Percentiles rank a stretch among this genome's conserved stretches.
Conservation (phyloP, 352 stramenopile genomes). For the Globisporangium cylindrosporum region DNA sequence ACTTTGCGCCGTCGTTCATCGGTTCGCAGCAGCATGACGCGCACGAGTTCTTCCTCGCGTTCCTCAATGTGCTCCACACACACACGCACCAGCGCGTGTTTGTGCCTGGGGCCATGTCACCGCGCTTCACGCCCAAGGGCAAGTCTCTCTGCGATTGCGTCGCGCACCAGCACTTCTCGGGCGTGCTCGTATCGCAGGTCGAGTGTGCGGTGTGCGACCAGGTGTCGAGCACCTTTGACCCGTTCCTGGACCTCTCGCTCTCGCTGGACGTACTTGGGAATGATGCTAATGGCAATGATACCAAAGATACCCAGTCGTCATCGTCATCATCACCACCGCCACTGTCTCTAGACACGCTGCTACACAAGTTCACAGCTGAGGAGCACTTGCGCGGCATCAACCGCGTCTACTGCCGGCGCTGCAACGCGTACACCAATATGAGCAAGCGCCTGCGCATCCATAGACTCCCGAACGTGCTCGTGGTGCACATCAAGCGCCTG, state of each 20-base stretch:
- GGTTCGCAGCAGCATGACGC: conserved; percentile 72
- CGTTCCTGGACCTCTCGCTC: conserved; percentile 72
- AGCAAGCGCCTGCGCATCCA: conserved; percentile 65
- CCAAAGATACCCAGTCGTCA: not conserved
- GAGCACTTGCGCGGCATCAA: conserved; percentile 57
- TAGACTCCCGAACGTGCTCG: conserved; percentile 62
- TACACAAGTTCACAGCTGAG: conserved; percentile 48
- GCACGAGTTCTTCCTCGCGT: conserved; percentile 65
- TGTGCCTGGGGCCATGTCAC: conserved; percentile 37
- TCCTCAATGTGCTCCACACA: conserved; percentile 59
- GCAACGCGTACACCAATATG: conserved; percentile 52
- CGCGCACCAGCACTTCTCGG: conserved; percentile 71
- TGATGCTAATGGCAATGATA: conserved; percentile 3
- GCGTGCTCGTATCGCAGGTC: conserved; percentile 57
- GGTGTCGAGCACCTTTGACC: conserved; percentile 60
- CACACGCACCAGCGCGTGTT: conserved; percentile 54
- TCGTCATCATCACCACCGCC: not conserved
- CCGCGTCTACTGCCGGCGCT: conserved; percentile 61
- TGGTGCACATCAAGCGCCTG: conserved; percentile 74
- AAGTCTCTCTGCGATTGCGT: conserved; percentile 66
- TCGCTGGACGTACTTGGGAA: conserved; percentile 33
- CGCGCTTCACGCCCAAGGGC: conserved; percentile 54
- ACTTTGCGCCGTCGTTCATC: conserved; percentile 49
- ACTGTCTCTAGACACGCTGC: conserved; percentile 36
- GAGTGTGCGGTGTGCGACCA: conserved; percentile 50